phyloP scores from a whole-genome alignment of 108 stramenopile genomes.

The Fragilaria crotonensis region DNA sequence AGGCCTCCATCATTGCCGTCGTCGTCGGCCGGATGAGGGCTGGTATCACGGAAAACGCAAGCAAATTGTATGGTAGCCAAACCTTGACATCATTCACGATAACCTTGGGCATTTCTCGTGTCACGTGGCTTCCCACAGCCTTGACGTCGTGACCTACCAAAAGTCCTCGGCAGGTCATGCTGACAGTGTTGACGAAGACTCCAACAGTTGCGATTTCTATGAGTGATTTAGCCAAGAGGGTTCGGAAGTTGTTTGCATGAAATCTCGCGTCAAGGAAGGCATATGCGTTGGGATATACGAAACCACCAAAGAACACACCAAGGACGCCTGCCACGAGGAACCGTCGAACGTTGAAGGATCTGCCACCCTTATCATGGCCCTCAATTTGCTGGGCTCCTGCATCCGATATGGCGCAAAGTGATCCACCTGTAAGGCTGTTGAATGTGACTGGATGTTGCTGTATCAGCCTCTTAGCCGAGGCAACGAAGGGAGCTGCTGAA shows the following conservation, averaged over 20 bases:
- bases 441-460: slow-evolving; percentile 10
- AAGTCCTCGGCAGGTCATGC: slow-evolving; percentile 37
- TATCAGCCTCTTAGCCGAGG: background rate
- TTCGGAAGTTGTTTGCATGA: slow-evolving; percentile 17
- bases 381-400: slow-evolving; percentile 24
- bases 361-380: background rate
- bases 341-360: slow-evolving; percentile 3
- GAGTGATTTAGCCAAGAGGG: slow-evolving; percentile 36
- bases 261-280: slow-evolving; percentile 28
- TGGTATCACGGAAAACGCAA: slow-evolving; percentile 45
- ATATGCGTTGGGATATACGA: slow-evolving; percentile 48
- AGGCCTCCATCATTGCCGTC: slow-evolving; percentile 41
- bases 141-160: slow-evolving; percentile 3
- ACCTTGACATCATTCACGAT: slow-evolving; percentile 43
- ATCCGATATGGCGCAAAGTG: slow-evolving; percentile 27
- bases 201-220: slow-evolving; percentile 46
- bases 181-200: slow-evolving; percentile 44
- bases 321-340: slow-evolving; percentile 26
- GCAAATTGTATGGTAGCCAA: slow-evolving; percentile 52
- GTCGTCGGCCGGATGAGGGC: slow-evolving; percentile 30
- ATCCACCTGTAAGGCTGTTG: slow-evolving; percentile 27
- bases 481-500: background rate
- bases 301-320: slow-evolving; percentile 36
- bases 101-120: slow-evolving; percentile 34
- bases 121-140: slow-evolving; percentile 29